Evolutionary conservation across 345 rosid genomes (phyloP), one percentile per base, ranked within the genome.

Genomic region (Citrus glauca): DNA sequence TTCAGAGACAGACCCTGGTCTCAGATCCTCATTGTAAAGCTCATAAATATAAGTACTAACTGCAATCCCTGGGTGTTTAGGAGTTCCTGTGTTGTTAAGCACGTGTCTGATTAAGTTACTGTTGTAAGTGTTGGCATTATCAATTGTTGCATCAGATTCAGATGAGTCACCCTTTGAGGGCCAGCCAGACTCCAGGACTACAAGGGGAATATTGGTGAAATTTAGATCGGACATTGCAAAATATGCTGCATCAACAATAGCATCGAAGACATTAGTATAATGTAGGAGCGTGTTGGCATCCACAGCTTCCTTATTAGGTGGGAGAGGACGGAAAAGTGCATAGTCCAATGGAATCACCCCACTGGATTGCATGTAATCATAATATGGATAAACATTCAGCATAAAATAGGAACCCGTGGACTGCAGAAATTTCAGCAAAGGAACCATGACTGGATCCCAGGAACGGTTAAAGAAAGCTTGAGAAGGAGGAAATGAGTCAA

Each of bases 401-500:
- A 97, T 88, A 33, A 97, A 83, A 10, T 88, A 90, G 0, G 99
- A 91, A 4, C 94, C 90, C 0, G 98, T 90, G 25, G 97, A 90
- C 80, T 89, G 94, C 67, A 97, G 89, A 80, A 93, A 94, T 45
- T 90, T 90, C 64, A 97, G 92, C 85, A 97, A 85, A n/a, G 99
- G 97, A 50, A 93, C 93, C 90, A 97, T 88, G 42, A 93, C 92
- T 2, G 98, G 92, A 64, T 93, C 92, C 98, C 92, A 93, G 16
- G 97, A 72, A 60, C 92, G 92, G 81, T 97, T 97, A 82, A 97
- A 97, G 91, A 97, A 97, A 48, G 99, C 98, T 81, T 97, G 98
- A 42, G 99, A 97, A 67, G 99, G 99, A 59, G 99, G 99, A 82
- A 97, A 97, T 3, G 99, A 92, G 78, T 97, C 97, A 10, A 97